phyloP scores from a whole-genome alignment of 805 yeast species.

The Pichia rugopelliculosa region DNA sequence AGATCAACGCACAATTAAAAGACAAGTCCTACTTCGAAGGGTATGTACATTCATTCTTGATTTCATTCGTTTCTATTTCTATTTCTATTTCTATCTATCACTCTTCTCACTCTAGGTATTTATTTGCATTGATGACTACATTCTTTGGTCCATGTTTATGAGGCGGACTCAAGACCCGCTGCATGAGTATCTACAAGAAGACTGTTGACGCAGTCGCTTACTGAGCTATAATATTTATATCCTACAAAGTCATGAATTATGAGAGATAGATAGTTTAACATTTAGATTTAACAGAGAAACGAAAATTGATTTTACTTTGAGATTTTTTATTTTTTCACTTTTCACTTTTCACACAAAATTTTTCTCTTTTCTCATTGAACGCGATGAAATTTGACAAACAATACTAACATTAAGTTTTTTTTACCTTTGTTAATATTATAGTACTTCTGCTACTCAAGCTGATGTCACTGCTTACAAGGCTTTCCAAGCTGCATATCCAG shows the following conservation, averaged over 20 bases:
- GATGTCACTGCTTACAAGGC: slow-evolving; percentile 93
- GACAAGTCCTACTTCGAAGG: slow-evolving; percentile 94
- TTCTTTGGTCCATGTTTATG: slow-evolving; percentile 93
- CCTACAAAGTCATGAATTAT: background rate
- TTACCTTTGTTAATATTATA: slow-evolving; percentile 25
- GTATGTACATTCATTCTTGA: slow-evolving; percentile 48
- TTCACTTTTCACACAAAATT: background rate
- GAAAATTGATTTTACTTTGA: background rate
- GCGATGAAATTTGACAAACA: background rate
- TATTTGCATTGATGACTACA: slow-evolving; percentile 52
- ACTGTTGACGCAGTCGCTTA: slow-evolving; percentile 22
- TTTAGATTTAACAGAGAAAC: too few relatives aligned
- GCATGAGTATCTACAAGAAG: slow-evolving; percentile 68
- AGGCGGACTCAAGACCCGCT: slow-evolving; percentile 95
- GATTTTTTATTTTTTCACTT: background rate
- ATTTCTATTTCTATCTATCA: background rate
- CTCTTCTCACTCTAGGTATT: background rate
- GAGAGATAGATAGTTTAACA: too few relatives aligned
- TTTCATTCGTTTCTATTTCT: background rate
- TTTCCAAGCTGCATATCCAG: slow-evolving; percentile 86
- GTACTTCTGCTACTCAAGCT: slow-evolving; percentile 89
- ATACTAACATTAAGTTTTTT: slow-evolving; percentile 7
- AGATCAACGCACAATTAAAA: slow-evolving; percentile 80
- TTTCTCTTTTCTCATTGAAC: background rate
- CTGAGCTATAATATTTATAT: slow-evolving; percentile 8